These are phyloP conservation scores for Picochlorum sp. DNA, from an alignment of 139 green algal species.

Conservation along the genomic window DNA sequence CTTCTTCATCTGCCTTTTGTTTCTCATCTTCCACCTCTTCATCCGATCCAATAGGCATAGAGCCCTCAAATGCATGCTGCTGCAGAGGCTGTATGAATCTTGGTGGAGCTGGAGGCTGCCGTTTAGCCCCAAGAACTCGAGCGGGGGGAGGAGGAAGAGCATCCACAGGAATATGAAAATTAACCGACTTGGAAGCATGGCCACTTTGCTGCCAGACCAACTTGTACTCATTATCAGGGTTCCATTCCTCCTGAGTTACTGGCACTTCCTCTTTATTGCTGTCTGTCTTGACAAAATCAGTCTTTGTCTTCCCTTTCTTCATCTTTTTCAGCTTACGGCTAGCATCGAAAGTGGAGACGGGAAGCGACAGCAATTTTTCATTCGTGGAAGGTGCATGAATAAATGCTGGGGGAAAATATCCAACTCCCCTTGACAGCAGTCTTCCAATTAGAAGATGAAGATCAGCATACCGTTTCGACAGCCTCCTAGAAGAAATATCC, in stretches of 20 bases:
- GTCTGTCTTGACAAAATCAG: constrained; percentile 1
- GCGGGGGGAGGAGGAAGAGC: constrained; percentile 23
- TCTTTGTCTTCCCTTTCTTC: neutral
- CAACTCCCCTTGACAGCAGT: constrained; percentile 12
- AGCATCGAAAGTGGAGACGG: constrained; percentile 9
- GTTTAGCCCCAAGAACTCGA: constrained; percentile 5
- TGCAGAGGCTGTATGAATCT: neutral
- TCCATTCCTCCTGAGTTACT: neutral
- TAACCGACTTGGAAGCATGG: neutral
- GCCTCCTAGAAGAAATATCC: constrained; percentile 33
- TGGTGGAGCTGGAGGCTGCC: neutral
- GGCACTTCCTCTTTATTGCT: neutral
- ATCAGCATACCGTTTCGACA: constrained; percentile 29
- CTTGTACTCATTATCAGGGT: neutral
- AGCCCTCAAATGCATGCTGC: constrained; percentile 3
- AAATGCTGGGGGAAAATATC: constrained; percentile 16
- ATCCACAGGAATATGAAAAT: constrained; percentile 32
- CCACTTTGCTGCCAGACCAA: neutral
- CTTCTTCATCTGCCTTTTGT: neutral
- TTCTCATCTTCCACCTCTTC: constrained; percentile 4
- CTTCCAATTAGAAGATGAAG: constrained; percentile 12
- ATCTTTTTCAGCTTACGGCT: constrained; percentile 4
- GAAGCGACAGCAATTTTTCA: constrained; percentile 11
- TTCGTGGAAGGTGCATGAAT: constrained; percentile 16
- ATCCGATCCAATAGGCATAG: neutral